Evolutionary conservation across 768 basidiomycete species (phyloP).

Genomic region (Pholiota conissans): DNA sequence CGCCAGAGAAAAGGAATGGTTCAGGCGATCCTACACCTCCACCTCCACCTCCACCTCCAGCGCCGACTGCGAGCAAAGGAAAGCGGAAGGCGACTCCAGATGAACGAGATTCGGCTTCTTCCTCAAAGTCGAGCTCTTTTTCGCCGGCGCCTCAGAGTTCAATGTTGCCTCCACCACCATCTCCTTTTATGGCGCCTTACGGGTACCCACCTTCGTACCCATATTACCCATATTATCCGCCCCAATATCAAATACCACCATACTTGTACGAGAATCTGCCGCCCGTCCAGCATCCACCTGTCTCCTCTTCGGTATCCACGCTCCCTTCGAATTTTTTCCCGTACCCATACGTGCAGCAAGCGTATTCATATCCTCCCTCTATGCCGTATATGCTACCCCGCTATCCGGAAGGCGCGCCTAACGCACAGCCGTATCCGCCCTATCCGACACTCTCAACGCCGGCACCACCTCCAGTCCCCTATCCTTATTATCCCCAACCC

Average conservation of each 20-base stretch:
- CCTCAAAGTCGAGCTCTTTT: not conserved
- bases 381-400: conserved; percentile 19
- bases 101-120: not conserved
- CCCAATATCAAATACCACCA: conserved; percentile 34
- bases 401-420: not conserved
- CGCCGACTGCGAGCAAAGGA: conserved; percentile 1
- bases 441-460: conserved; percentile 2
- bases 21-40: no score
- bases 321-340: conserved; percentile 13
- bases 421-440: not conserved
- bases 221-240: conserved; percentile 30
- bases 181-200: conserved; percentile 2
- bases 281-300: not conserved
- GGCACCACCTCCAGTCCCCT: not conserved
- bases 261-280: conserved; percentile 7
- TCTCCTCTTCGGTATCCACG: conserved; percentile 1
- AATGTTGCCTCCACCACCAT: not conserved
- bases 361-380: conserved; percentile 13
- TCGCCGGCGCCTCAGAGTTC: conserved; percentile 6
- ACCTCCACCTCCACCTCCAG: not conserved
- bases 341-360: conserved; percentile 16
- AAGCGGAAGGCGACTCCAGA: conserved; percentile 6
- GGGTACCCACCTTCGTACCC: conserved; percentile 18
- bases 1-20: not conserved
- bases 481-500: conserved; percentile 5